Evolutionary conservation across 805 yeast species (phyloP).

Genomic region (Ogataea sp.): DNA sequence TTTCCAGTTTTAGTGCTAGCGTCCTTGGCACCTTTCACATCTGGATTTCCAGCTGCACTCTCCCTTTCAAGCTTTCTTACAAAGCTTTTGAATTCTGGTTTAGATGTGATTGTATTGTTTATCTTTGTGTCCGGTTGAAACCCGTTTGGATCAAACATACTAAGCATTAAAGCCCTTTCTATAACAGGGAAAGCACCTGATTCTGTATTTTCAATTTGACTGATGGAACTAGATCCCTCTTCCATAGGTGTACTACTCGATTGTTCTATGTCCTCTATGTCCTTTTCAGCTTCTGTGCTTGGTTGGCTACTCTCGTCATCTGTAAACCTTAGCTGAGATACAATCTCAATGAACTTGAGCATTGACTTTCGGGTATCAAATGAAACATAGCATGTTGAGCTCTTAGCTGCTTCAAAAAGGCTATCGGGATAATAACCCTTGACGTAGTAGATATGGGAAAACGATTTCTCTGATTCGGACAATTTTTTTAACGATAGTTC

Average conservation of each 20-base stretch:
- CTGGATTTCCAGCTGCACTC: background rate
- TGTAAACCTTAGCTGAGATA: background rate
- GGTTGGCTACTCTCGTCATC: background rate
- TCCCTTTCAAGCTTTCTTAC: background rate
- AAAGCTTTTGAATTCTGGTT: background rate
- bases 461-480: constrained; percentile 5
- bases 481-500: constrained; percentile 5
- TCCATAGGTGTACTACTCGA: no score
- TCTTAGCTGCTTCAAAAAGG: constrained; percentile 30
- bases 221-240: no score
- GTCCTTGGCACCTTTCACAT: background rate
- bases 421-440: constrained; percentile 29
- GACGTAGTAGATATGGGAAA: constrained; percentile 27
- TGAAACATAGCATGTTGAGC: constrained; percentile 33
- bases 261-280: background rate
- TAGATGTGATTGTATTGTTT: background rate
- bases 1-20: no score
- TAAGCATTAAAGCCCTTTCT: background rate
- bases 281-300: no score
- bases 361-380: constrained; percentile 24
- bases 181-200: background rate
- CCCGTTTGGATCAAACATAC: background rate
- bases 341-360: constrained; percentile 6
- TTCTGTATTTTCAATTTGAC: no score
- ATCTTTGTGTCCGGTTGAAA: background rate